These are phyloP conservation scores for Hypoxylon sp. DNA, from an alignment of 2,329 filamentous ascomycete species.

Conservation along the genomic window DNA sequence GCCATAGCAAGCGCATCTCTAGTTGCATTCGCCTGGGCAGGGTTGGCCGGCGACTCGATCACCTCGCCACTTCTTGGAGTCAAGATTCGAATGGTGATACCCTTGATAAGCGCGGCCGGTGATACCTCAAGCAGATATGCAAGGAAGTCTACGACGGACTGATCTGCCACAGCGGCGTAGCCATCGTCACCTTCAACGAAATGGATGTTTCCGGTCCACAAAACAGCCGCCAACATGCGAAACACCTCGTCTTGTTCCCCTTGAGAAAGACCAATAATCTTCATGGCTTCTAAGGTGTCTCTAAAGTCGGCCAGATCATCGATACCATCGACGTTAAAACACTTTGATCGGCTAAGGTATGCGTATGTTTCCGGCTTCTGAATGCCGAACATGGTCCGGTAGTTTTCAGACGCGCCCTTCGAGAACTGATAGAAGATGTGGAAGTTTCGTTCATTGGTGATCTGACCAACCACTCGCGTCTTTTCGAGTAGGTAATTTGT, in stretches of 20 bases:
- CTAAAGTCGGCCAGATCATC: slow-evolving; percentile 91
- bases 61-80: slow-evolving; percentile 76
- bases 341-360: slow-evolving; percentile 95
- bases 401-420: slow-evolving; percentile 89
- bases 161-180: slow-evolving; percentile 88
- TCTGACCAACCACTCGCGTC: slow-evolving; percentile 94
- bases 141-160: slow-evolving; percentile 93
- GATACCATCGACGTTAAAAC: slow-evolving; percentile 93
- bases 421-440: slow-evolving; percentile 99
- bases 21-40: slow-evolving; percentile 86
- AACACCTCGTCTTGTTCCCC: slow-evolving; percentile 96
- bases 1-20: slow-evolving; percentile 93
- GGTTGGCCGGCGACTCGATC: slow-evolving; percentile 85
- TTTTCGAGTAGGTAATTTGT: slow-evolving; percentile 99
- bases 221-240: slow-evolving; percentile 89
- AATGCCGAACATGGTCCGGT: slow-evolving; percentile 89
- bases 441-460: slow-evolving; percentile 95
- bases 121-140: slow-evolving; percentile 95
- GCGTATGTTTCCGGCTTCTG: slow-evolving; percentile 93
- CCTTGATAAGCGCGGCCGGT: slow-evolving; percentile 83
- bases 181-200: slow-evolving; percentile 92
- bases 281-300: slow-evolving; percentile 95
- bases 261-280: slow-evolving; percentile 89
- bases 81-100: slow-evolving; percentile 90
- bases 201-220: slow-evolving; percentile 95